Base-by-base conservation (phyloP, 345 rosid genomes). In the Corymbia maculata region DNA sequence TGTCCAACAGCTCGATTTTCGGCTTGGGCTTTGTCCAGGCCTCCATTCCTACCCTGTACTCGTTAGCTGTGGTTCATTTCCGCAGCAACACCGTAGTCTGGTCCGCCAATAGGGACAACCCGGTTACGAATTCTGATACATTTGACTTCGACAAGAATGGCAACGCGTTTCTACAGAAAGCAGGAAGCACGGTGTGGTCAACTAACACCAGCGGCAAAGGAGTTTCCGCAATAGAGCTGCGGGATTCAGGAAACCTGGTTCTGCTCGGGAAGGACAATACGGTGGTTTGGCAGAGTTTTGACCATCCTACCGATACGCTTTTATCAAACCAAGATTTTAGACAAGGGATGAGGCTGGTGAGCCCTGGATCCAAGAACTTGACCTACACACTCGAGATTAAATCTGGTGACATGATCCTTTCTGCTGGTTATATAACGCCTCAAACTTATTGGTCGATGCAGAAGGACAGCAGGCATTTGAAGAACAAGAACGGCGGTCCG, bases 361-460 rank as follows among this genome's bases (percentile, higher is more conserved):
- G 96, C 70, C 88, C 95, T 47, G 90, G 91, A 88, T 3, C 92
- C 17, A 91, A 85, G 89, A 97, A 95, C 88, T 86, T 95, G 94
- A 95, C 92, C 88, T 96, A 93, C 87, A 70, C 90, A 79, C 99
- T 98, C 49, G 97, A 97, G 88, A 95, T 98, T 86, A 94, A 91
- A 90, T 95, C 97, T 4, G 97, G 97, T 6, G 96, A 98, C 89
- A 89, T 95, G 97, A 51, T 94, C 52, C 94, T 97, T 44, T 97
- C 93, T 44, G 99, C 95, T 1, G 93, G 91, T 52, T 95, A 91
- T 90, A 87, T 53, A 52, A 92, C 94, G 55, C 96, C 94, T 14
- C 98, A 98, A 90, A 92, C 94, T 4, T 98, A 98, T 89, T 98
- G 99, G 99, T 95, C 99, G 12, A 91, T 96, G 92, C 86, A 89